A percentile compares a stretch with the other conserved stretches of the same genome.
Conservation (phyloP, 257 asterid species). For the Nicotiana paniculata region DNA sequence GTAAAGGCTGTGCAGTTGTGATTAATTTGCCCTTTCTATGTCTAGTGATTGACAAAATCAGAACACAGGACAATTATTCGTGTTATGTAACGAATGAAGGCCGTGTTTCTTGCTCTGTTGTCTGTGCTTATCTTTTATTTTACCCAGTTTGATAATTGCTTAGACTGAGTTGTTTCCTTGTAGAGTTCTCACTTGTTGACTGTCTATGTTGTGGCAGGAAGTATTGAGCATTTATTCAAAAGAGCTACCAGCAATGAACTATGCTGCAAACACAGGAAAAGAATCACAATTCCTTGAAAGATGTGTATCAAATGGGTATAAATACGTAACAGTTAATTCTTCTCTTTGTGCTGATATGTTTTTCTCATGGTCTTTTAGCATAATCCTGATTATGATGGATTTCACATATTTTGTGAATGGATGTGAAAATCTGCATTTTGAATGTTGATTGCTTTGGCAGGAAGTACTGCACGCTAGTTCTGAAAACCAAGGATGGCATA, state of each 20-base stretch:
- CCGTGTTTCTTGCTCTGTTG: not conserved
- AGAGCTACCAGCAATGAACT: conserved; percentile 89
- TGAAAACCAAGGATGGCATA: conserved; percentile 37
- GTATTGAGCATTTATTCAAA: conserved; percentile 52
- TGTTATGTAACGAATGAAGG: not conserved
- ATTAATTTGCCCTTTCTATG: not conserved
- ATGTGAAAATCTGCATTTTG: not conserved
- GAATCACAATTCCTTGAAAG: conserved; percentile 68
- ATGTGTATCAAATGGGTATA: conserved; percentile 86
- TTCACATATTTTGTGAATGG: not conserved
- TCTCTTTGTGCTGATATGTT: not conserved
- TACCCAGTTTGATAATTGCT: not conserved
- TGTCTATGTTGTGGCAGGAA: conserved; percentile 44
- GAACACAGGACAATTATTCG: not conserved
- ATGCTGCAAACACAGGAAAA: conserved; percentile 93
- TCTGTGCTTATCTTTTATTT: not conserved
- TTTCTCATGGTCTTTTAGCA: not conserved
- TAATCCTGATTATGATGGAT: not conserved
- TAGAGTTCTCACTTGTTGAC: not conserved
- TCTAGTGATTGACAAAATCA: not conserved
- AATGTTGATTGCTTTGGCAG: conserved; percentile 32
- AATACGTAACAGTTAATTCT: not conserved
- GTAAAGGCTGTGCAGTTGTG: not conserved
- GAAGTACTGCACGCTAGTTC: conserved; percentile 73
- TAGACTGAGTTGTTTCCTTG: not conserved